A percentile compares a stretch with the other conserved stretches of the same genome.
Evolutionary conservation across 345 rosid genomes (phyloP).

Genomic region (Eucalyptus erythrocorys): DNA sequence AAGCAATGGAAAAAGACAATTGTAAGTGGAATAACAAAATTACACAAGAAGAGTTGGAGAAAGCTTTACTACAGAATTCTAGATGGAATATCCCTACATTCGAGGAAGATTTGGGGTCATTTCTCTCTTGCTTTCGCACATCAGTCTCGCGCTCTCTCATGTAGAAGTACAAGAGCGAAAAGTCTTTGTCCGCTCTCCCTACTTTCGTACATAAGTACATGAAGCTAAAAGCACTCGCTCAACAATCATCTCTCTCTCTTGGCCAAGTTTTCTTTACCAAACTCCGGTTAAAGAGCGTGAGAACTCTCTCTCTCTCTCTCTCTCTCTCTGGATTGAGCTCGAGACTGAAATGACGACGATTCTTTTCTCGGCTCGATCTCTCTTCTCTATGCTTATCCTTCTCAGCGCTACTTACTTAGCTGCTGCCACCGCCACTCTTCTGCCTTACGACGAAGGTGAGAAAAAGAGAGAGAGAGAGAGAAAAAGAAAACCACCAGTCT

Average conservation of each 20-base stretch:
- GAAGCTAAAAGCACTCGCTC: not conserved
- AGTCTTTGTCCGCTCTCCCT: not conserved
- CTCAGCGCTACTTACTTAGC: too few relatives aligned
- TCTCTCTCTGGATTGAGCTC: not conserved
- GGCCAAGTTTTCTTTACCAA: too few relatives aligned
- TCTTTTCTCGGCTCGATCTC: not conserved
- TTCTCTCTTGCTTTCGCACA: not conserved
- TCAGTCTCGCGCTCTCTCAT: not conserved
- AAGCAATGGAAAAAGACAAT: not conserved
- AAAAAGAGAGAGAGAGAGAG: too few relatives aligned
- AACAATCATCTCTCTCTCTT: not conserved
- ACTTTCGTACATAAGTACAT: not conserved
- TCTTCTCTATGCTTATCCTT: not conserved
- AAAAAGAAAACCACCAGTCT: not conserved
- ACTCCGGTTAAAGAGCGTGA: too few relatives aligned
- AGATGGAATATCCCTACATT: not conserved
- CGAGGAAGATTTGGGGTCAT: not conserved
- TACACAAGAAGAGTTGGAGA: too few relatives aligned
- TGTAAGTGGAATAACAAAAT: not conserved
- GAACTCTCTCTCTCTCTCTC: too few relatives aligned
- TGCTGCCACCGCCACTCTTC: not conserved
- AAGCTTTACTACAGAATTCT: not conserved
- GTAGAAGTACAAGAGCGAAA: not conserved
- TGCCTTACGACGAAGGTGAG: not conserved
- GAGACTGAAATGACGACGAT: not conserved